Percentiles rank a stretch among this genome's conserved stretches.
Conservation (phyloP, 495 filamentous ascomycete species). For the Penicillium egyptiacum region DNA sequence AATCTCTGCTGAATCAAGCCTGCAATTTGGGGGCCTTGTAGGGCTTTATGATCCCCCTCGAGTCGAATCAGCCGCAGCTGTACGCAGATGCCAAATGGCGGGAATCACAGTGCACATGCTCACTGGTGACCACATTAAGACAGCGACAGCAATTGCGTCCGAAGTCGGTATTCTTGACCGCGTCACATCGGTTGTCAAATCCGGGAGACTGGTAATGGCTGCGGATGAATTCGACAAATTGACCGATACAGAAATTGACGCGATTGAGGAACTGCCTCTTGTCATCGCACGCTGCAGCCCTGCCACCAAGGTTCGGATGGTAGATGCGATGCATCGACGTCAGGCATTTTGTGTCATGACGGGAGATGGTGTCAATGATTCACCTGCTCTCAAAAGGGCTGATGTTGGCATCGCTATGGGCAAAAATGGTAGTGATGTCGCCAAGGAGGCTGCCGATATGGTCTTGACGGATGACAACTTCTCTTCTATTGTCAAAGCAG, state of each 20-base stretch:
- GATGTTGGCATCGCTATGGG: conserved; percentile 90
- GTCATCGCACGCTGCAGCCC: conserved; percentile 72
- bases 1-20: conserved; percentile 50
- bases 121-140: conserved; percentile 64
- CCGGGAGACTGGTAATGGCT: conserved; percentile 58
- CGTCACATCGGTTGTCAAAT: conserved; percentile 45
- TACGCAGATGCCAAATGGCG: conserved; percentile 56
- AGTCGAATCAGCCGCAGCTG: conserved; percentile 56
- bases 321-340: conserved; percentile 66
- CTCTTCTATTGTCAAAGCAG: conserved; percentile 69
- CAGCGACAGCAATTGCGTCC: conserved; percentile 60
- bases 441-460: conserved; percentile 84
- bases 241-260: conserved; percentile 59
- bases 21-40: conserved; percentile 58
- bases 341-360: conserved; percentile 68
- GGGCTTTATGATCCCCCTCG: conserved; percentile 72
- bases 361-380: conserved; percentile 85
- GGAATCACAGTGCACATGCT: conserved; percentile 71
- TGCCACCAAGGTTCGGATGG: conserved; percentile 68
- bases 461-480: conserved; percentile 90
- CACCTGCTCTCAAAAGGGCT: conserved; percentile 71
- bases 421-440: conserved; percentile 80
- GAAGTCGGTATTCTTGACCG: conserved; percentile 63
- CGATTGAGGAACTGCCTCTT: conserved; percentile 60
- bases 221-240: conserved; percentile 63